These are phyloP conservation scores for Apiospora sp. DNA, from an alignment of 2,329 filamentous ascomycete genomes.

Conservation along the genomic window DNA sequence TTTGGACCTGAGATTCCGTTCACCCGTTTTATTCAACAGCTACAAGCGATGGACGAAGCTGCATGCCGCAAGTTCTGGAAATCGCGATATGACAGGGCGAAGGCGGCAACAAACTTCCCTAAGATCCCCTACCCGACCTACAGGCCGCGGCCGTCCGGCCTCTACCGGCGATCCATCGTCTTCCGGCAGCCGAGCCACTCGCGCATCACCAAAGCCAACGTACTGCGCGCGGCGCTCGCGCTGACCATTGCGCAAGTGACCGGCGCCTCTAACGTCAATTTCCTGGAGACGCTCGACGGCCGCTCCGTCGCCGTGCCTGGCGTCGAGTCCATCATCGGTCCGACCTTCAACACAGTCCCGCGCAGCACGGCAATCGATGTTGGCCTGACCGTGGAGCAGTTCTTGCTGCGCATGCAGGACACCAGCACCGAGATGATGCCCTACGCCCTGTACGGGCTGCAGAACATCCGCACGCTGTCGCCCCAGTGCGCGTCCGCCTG, in stretches of 20 bases:
- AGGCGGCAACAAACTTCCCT: not conserved
- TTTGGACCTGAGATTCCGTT: not conserved
- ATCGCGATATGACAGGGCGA: not conserved
- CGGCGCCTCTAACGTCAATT: not conserved
- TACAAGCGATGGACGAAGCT: not conserved
- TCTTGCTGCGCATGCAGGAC: not conserved
- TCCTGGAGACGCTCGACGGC: not conserved
- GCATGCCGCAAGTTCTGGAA: not conserved
- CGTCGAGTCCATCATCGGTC: not conserved
- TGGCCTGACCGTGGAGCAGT: not conserved
- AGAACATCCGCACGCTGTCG: not conserved
- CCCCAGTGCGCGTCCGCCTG: not conserved
- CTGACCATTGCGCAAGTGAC: not conserved
- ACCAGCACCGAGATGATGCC: not conserved
- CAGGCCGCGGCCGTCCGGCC: not conserved
- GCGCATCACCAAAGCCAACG: not conserved
- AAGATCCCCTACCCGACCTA: not conserved
- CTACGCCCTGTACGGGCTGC: not conserved
- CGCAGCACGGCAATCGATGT: not conserved
- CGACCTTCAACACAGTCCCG: not conserved
- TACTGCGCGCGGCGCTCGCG: not conserved
- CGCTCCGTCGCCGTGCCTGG: not conserved
- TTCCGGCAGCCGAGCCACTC: not conserved
- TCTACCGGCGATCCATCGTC: not conserved
- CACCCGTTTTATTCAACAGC: not conserved